These are phyloP conservation scores for Corymbia maculata DNA, from an alignment of 345 rosid species.

Conservation along the genomic window DNA sequence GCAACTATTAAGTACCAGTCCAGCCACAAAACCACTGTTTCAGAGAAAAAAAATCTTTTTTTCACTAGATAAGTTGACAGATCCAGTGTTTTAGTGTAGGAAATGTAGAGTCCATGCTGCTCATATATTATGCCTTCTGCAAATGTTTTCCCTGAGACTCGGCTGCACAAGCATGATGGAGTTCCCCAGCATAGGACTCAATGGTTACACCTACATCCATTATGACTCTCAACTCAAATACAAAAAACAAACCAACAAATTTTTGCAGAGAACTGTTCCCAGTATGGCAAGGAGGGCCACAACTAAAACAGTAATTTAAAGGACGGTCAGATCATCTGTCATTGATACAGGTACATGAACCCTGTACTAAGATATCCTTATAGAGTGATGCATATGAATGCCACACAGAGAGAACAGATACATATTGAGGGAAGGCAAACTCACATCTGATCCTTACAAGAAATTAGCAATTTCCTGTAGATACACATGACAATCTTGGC, in stretches of 20 bases:
- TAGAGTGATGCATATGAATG: neutral
- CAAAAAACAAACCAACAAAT: neutral
- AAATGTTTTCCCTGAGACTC: neutral
- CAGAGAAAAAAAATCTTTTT: neutral
- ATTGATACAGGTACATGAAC: neutral
- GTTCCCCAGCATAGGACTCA: neutral
- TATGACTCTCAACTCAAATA: neutral
- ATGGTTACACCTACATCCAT: neutral
- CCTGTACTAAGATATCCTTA: neutral
- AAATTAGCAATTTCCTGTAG: constrained; percentile 66
- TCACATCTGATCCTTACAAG: constrained; percentile 97
- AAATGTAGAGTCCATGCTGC: neutral
- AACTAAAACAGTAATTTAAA: neutral
- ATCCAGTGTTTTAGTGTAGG: neutral
- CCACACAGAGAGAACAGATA: neutral
- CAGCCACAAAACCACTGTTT: neutral
- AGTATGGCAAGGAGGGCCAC: neutral
- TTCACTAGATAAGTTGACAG: neutral
- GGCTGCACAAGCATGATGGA: neutral
- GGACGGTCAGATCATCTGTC: neutral
- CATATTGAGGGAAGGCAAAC: constrained; percentile 11
- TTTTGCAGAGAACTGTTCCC: neutral
- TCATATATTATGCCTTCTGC: neutral
- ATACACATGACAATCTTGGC: constrained; percentile 82
- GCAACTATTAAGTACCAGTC: neutral